A percentile compares a stretch with the other conserved stretches of the same genome.
Conservation (phyloP, 2,329 filamentous ascomycete genomes). For the Calonectria naviculata region DNA sequence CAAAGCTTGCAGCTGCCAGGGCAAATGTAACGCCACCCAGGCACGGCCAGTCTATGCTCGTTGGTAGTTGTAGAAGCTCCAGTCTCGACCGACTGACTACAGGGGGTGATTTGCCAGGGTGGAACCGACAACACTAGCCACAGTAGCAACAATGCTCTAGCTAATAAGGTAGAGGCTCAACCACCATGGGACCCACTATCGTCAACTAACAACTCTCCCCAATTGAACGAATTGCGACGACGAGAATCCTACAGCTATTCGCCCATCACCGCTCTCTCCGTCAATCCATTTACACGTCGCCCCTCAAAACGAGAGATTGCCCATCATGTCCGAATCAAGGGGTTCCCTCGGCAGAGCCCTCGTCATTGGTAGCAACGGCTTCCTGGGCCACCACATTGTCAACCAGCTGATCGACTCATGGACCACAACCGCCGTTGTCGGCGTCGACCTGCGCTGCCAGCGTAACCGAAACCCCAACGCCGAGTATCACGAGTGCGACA, state of each 20-base stretch:
- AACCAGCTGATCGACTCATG: slow-evolving; percentile 72
- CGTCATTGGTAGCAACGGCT: slow-evolving; percentile 86
- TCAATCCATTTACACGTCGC: not conserved
- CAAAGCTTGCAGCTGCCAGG: not conserved
- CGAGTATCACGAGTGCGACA: slow-evolving; percentile 80
- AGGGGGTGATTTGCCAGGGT: not conserved
- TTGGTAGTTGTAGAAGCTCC: not conserved
- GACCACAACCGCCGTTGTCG: slow-evolving; percentile 67
- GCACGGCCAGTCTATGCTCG: not conserved
- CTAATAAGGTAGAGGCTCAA: slow-evolving; percentile 19
- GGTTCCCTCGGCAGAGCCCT: slow-evolving; percentile 74
- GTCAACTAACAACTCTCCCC: slow-evolving; percentile 1
- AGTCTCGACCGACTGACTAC: not conserved
- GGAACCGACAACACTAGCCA: slow-evolving; percentile 24
- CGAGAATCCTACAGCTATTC: not conserved
- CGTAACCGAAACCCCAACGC: slow-evolving; percentile 72
- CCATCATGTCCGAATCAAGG: slow-evolving; percentile 38
- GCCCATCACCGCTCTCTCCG: not conserved
- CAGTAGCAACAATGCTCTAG: not conserved
- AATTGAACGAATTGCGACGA: slow-evolving; percentile 4
- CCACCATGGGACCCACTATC: slow-evolving; percentile 20
- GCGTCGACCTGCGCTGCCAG: slow-evolving; percentile 78
- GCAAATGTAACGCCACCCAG: slow-evolving; percentile 8
- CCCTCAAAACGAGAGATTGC: not conserved
- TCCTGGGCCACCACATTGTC: slow-evolving; percentile 86